These are phyloP conservation scores for Myotisia sp. DNA, from an alignment of 2,329 filamentous ascomycete species.

Conservation along the genomic window DNA sequence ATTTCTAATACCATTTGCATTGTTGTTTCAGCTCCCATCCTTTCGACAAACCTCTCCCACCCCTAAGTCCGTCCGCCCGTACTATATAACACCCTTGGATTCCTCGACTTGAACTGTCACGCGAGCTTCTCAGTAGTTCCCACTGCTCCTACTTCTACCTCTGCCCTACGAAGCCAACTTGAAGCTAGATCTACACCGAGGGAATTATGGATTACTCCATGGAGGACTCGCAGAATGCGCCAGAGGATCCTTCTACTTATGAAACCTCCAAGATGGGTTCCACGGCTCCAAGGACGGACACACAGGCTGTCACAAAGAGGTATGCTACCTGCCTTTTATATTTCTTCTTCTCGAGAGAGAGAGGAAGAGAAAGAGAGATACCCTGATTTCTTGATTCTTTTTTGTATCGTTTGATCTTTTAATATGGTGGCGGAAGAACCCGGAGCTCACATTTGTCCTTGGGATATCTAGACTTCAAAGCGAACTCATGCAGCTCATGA, in stretches of 20 bases:
- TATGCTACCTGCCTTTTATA: constrained; percentile 26
- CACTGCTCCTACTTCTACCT: too few relatives aligned
- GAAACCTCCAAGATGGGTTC: constrained; percentile 48
- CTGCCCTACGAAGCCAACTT: background rate
- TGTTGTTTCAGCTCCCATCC: too few relatives aligned
- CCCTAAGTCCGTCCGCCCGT: too few relatives aligned
- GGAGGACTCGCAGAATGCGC: constrained; percentile 55
- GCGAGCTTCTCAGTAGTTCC: too few relatives aligned
- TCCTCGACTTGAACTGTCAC: background rate
- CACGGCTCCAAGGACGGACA: constrained; percentile 45
- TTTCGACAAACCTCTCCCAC: too few relatives aligned
- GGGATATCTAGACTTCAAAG: constrained; percentile 60
- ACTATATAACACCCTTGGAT: too few relatives aligned
- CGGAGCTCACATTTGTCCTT: background rate
- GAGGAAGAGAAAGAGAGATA: constrained; percentile 70
- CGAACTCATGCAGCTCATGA: constrained; percentile 97
- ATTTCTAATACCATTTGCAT: too few relatives aligned
- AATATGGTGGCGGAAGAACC: too few relatives aligned
- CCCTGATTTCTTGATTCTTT: constrained; percentile 8
- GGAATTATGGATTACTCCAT: constrained; percentile 39
- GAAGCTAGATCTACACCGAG: background rate
- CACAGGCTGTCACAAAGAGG: constrained; percentile 66
- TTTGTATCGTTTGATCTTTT: background rate
- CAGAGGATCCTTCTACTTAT: constrained; percentile 37
- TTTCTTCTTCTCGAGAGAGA: constrained; percentile 37